Evolutionary conservation across 305 asterid species (phyloP), one percentile per base, ranked within the genome.

Genomic region (Fraxinus floribunda): DNA sequence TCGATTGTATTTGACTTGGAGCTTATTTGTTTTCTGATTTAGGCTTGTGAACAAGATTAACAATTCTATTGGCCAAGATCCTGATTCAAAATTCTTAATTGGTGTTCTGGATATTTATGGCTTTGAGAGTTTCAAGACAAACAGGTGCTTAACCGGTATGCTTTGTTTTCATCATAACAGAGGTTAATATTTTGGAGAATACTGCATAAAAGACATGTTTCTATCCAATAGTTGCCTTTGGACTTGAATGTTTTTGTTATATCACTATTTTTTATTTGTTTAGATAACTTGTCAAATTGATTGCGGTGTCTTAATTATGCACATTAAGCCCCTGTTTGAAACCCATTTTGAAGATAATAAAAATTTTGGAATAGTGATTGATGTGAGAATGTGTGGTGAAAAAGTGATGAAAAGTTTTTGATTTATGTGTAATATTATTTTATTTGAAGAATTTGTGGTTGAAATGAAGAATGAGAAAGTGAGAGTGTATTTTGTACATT

Each of bases 141-240:
- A 95, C 98, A 95, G 98, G 98, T 95, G 98, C 98, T 95, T 94
- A 91, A 91, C 95, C 78, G 98, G 98, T 95, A 95, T 89, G 98
- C 98, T 94, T 94, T 90, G 89, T 84, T 87, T 92, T 91, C 89
- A 20, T 84, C 91, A 84, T 91, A 84, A 83, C 84, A 83, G 86
- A 84, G 83, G 88, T 83, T 88, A 79, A 86, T 89, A 83, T 88
- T 80, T 81, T 86, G 89, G 87, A 84, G 66, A 82, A 82, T 81
- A 81, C 87, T 88, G 85, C 89, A 70, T 83, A 85, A 84, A 83
- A 60, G 73, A 78, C 52, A 78, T 75, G 74, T 81, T 82, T 39
- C 79, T 78, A 20, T 77, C 39, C 38, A 41, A 30, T 84, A 39
- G 77, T 78, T 57, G 78, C 68, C 82, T 78, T 36, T 41, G 70